A percentile compares a stretch with the other conserved stretches of the same genome.
These are phyloP conservation scores for Cyclostephanos invisitatus DNA, from an alignment of 108 stramenopile species.

Conservation along the genomic window DNA sequence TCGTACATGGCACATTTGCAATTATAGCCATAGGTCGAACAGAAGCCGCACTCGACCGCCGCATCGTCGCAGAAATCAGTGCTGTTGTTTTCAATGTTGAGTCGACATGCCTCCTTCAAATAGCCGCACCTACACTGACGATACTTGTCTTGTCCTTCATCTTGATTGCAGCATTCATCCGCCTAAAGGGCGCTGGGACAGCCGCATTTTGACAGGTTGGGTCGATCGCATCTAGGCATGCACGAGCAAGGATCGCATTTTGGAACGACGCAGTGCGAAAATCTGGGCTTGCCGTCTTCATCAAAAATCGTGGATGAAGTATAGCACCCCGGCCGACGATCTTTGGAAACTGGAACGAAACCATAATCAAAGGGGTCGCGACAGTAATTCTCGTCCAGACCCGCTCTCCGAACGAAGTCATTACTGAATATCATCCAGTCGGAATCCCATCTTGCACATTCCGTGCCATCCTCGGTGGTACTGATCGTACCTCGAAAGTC, in stretches of 20 bases:
- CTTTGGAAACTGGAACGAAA: neutral
- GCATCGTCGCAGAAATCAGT: neutral
- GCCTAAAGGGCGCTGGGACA: slow-evolving; percentile 16
- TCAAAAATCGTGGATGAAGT: neutral
- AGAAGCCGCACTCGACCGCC: neutral
- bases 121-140: neutral
- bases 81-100: neutral
- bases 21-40: neutral
- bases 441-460: slow-evolving; percentile 14
- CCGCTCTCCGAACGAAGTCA: neutral
- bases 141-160: neutral
- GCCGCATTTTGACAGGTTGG: neutral
- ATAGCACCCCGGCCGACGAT: neutral
- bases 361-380: slow-evolving; percentile 1
- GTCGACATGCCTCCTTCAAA: neutral
- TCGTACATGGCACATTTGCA: neutral
- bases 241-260: slow-evolving; percentile 15
- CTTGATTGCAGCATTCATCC: neutral
- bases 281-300: neutral
- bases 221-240: neutral
- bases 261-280: neutral
- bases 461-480: slow-evolving; percentile 5
- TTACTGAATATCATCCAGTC: neutral
- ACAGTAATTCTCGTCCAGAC: slow-evolving; percentile 3
- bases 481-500: slow-evolving; percentile 26